These are phyloP conservation scores for Polyporus arcularius DNA, from an alignment of 768 basidiomycete genomes.

Conservation along the genomic window DNA sequence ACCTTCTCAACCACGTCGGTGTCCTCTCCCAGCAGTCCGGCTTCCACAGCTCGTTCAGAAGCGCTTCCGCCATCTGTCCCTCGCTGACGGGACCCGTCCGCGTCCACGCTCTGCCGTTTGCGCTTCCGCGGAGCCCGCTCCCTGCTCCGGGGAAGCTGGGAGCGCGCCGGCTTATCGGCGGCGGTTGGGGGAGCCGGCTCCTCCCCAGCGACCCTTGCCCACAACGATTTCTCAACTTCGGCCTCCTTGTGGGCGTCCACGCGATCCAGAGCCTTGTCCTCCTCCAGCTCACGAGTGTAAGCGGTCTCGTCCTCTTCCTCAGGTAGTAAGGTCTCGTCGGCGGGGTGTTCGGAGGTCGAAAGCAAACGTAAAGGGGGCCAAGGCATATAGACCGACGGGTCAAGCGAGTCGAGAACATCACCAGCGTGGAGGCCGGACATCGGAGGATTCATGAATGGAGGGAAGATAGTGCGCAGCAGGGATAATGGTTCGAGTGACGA, in stretches of 20 bases:
- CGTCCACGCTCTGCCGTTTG: neutral
- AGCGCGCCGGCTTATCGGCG: neutral
- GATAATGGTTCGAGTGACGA: constrained; percentile 14
- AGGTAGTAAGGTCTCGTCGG: constrained; percentile 31
- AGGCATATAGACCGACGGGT: constrained; percentile 24
- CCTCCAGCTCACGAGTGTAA: constrained; percentile 40
- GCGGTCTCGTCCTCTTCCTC: constrained; percentile 39
- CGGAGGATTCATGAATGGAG: constrained; percentile 40
- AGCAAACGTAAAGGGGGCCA: constrained; percentile 15
- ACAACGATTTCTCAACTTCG: constrained; percentile 44
- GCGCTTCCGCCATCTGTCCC: neutral
- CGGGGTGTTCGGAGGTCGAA: constrained; percentile 12
- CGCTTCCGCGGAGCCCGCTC: neutral
- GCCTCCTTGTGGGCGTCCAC: constrained; percentile 31
- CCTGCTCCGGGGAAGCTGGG: neutral
- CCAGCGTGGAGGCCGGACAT: neutral
- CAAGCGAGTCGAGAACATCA: neutral
- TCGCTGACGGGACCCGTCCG: neutral
- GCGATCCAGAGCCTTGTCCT: constrained; percentile 44
- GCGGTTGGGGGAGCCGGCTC: neutral
- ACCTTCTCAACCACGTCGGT: neutral
- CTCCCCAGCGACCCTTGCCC: constrained; percentile 27
- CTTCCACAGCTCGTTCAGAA: neutral
- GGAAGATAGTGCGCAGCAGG: constrained; percentile 34
- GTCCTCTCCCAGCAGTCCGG: neutral